Percentiles rank a stretch among this genome's conserved stretches.
phyloP scores from a whole-genome alignment of 2,329 filamentous ascomycete species.

The Teratosphaeria epicoccoides region DNA sequence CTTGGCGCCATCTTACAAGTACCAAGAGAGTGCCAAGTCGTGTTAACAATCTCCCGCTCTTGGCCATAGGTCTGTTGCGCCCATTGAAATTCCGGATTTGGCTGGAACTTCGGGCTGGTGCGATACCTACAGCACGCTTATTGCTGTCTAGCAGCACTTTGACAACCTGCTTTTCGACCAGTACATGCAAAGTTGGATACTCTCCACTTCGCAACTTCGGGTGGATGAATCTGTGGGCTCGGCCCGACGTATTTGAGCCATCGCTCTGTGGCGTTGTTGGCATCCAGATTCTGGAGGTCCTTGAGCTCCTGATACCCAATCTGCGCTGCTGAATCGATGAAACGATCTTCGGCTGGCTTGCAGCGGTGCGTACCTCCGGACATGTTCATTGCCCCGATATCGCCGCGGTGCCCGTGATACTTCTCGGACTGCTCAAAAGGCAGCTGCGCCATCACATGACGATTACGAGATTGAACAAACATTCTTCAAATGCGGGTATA shows the following conservation, averaged over 20 bases:
- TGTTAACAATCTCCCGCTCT: conserved; percentile 34
- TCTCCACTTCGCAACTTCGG: conserved; percentile 39
- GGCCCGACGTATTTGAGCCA: conserved; percentile 41
- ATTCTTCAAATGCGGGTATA: conserved; percentile 46
- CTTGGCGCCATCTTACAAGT: conserved; percentile 31
- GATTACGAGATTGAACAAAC: conserved; percentile 10
- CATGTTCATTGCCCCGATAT: conserved; percentile 43
- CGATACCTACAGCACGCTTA: conserved; percentile 45
- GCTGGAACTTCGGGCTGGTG: conserved; percentile 31
- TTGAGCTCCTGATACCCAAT: conserved; percentile 43
- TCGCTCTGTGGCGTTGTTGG: conserved; percentile 32
- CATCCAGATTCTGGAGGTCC: conserved; percentile 44
- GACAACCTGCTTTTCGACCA: conserved; percentile 47
- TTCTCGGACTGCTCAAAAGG: conserved; percentile 39
- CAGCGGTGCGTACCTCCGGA: conserved; percentile 38
- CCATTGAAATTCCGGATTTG: conserved; percentile 18
- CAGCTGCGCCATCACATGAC: neutral
- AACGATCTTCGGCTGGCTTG: conserved; percentile 35
- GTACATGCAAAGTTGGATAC: conserved; percentile 49
- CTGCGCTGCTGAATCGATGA: conserved; percentile 39
- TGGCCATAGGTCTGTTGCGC: conserved; percentile 31
- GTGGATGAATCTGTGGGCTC: conserved; percentile 45
- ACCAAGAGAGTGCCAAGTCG: conserved; percentile 33
- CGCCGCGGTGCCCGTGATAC: conserved; percentile 46
- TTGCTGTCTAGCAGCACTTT: conserved; percentile 28